phyloP scores from a whole-genome alignment of 2,329 filamentous ascomycete species.

The Trichoderma endophyticum region DNA sequence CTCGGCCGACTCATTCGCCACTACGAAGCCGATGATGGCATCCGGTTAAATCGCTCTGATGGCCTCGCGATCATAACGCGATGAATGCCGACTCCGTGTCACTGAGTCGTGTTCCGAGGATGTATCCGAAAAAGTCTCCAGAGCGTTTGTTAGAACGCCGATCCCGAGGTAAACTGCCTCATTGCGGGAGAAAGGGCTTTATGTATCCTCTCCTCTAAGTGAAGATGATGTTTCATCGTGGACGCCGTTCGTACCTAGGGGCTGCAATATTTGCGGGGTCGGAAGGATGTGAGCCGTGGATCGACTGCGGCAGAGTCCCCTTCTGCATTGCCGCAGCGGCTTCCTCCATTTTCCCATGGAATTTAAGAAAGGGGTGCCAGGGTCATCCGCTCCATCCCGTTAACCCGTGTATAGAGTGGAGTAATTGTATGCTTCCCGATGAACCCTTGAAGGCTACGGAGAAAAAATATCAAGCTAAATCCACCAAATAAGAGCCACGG shows the following conservation, averaged over 20 bases:
- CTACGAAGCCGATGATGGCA: background rate
- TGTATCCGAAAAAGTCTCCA: background rate
- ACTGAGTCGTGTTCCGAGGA: background rate
- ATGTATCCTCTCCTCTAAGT: background rate
- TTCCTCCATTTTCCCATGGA: background rate
- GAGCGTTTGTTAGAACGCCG: background rate
- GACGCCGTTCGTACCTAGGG: background rate
- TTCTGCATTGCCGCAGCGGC: background rate
- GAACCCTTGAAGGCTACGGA: background rate
- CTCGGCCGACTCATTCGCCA: background rate
- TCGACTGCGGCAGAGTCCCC: background rate
- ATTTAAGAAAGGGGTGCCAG: background rate
- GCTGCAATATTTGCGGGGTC: background rate
- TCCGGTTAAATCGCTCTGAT: background rate
- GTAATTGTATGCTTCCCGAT: background rate
- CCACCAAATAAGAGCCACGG: background rate
- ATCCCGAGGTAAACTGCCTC: background rate
- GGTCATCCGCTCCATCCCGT: background rate
- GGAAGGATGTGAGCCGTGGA: background rate
- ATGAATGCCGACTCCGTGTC: background rate
- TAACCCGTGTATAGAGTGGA: background rate
- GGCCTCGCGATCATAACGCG: background rate
- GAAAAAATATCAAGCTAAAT: background rate
- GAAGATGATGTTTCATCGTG: background rate
- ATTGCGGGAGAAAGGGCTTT: background rate